These are phyloP conservation scores for Aspergillus caelatus DNA, from an alignment of 2,329 filamentous ascomycete species.

Conservation along the genomic window DNA sequence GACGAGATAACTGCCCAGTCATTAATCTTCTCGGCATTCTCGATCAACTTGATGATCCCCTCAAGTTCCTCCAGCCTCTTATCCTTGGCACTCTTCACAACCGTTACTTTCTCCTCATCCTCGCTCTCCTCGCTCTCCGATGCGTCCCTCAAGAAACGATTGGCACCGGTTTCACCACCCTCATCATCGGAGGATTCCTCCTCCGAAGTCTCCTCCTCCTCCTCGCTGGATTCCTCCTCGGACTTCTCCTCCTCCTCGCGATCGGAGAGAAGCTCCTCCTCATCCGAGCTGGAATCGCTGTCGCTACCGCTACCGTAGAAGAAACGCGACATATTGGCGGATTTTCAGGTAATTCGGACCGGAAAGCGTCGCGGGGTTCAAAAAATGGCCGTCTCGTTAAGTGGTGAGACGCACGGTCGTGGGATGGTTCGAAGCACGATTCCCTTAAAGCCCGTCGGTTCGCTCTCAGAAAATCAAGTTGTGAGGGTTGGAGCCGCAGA, in stretches of 20 bases:
- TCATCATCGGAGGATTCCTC: conserved; percentile 56
- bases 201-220: conserved; percentile 61
- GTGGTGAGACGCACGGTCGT: conserved; percentile 18
- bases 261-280: conserved; percentile 89
- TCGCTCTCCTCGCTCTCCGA: conserved; percentile 80
- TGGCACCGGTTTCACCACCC: conserved; percentile 68
- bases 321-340: conserved; percentile 85
- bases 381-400: conserved; percentile 28
- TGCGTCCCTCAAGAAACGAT: conserved; percentile 78
- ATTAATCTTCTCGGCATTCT: conserved; percentile 96
- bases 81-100: conserved; percentile 97
- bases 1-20: conserved; percentile 93
- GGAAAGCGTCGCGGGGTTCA: conserved; percentile 24
- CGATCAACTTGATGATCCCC: conserved; percentile 83
- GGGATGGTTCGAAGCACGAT: conserved; percentile 3
- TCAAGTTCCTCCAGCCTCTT: conserved; percentile 95
- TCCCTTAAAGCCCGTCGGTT: conserved; percentile 13
- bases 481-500: conserved; percentile 32
- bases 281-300: conserved; percentile 89
- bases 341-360: conserved; percentile 20
- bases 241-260: conserved; percentile 68
- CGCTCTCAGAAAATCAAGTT: conserved; percentile 28
- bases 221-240: conserved; percentile 57
- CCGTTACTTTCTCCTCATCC: conserved; percentile 80
- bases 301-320: conserved; percentile 97